Evolutionary conservation across 306 rosid genomes (phyloP).

Genomic region (Cucumis melo): DNA sequence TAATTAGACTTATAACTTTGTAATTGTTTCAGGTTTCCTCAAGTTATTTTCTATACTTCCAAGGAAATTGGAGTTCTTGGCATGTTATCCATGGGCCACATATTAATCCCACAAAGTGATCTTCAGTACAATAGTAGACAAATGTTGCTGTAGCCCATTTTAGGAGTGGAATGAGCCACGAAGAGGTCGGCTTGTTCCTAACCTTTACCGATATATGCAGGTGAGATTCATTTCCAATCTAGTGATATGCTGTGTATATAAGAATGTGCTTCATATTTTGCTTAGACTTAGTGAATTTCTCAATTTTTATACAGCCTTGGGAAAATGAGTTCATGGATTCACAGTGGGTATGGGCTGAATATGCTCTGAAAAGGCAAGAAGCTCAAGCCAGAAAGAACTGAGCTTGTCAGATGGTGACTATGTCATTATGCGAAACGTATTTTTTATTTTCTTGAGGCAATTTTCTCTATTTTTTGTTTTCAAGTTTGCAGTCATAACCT

Average conservation of each 20-base stretch:
- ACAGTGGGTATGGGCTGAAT: no score
- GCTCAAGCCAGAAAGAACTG: no score
- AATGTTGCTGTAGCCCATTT: conserved; percentile 98
- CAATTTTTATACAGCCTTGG: no score
- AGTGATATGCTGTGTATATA: neutral
- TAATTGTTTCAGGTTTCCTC: conserved; percentile 63
- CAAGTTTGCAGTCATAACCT: no score
- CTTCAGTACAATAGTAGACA: conserved; percentile 92
- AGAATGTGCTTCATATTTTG: neutral
- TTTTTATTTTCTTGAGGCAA: no score
- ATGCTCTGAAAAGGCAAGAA: no score
- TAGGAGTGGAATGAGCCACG: conserved; percentile 99
- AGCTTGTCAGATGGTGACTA: no score
- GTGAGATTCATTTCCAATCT: conserved; percentile 8
- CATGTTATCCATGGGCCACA: conserved; percentile 99
- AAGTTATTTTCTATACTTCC: conserved; percentile 93
- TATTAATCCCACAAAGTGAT: conserved; percentile 94
- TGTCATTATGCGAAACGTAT: no score
- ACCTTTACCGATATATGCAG: conserved; percentile 92
- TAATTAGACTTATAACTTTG: neutral
- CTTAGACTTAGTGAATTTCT: neutral
- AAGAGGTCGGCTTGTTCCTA: conserved; percentile 95
- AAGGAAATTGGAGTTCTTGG: conserved; percentile 99
- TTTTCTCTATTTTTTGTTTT: no score
- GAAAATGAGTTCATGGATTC: no score